Evolutionary conservation across 2,329 filamentous ascomycete species (phyloP).

Genomic region (Keithomyces neogunnii): DNA sequence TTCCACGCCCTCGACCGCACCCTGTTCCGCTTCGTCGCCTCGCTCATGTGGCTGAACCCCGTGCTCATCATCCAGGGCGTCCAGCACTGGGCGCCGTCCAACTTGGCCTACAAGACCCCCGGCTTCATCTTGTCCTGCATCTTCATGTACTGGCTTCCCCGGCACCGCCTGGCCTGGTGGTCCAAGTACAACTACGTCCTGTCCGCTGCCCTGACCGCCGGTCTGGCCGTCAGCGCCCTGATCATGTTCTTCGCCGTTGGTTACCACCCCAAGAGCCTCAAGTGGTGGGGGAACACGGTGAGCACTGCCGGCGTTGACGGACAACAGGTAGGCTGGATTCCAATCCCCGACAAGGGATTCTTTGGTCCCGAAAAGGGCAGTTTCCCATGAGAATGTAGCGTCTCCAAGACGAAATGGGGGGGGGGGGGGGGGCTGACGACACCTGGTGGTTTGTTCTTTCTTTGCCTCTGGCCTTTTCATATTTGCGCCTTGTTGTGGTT

Average conservation of each 20-base stretch:
- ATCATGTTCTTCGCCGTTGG: constrained; percentile 35
- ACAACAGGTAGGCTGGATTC: constrained; percentile 10
- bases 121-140: constrained; percentile 31
- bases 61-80: constrained; percentile 32
- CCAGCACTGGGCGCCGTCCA: constrained; percentile 34
- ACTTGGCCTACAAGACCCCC: constrained; percentile 33
- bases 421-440: not conserved
- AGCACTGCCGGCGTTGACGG: constrained; percentile 14
- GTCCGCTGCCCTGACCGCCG: constrained; percentile 31
- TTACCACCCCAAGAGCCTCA: constrained; percentile 18
- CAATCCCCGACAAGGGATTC: constrained; percentile 16
- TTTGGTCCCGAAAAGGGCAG: constrained; percentile 18
- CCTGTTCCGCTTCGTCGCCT: constrained; percentile 28
- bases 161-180: constrained; percentile 32
- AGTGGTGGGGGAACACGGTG: constrained; percentile 35
- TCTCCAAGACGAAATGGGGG: too few species aligned
- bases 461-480: not conserved
- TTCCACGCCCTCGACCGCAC: constrained; percentile 27
- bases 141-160: constrained; percentile 30
- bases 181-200: constrained; percentile 39
- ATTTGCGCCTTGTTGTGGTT: too few species aligned
- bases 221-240: constrained; percentile 31
- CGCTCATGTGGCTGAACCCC: constrained; percentile 32
- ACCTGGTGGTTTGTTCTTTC: not conserved
- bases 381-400: constrained; percentile 8